Evolutionary conservation across 192 early-diverging fungal species (phyloP), one percentile per base, ranked within the genome.

Genomic region (Gonapodya sp.): DNA sequence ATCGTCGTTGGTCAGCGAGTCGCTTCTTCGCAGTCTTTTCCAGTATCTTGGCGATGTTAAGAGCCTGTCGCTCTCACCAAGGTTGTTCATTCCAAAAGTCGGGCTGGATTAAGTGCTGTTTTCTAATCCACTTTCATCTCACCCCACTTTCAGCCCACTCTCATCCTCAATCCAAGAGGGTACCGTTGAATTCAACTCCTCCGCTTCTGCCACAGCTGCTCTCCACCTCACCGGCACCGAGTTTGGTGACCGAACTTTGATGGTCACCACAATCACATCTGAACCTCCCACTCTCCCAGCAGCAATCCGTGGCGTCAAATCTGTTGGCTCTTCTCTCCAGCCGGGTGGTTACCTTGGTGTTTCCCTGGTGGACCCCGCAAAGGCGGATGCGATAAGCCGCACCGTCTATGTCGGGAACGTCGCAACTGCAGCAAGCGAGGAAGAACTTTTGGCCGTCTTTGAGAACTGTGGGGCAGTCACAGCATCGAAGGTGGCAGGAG

Each of bases 331-430:
- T 1, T 81, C 85, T 78, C 34, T 84, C 0, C 77, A 64, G 1
- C 87, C 88, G 0, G 79, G 85, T 36, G 86, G 90, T 33, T 88
- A 85, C 14, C 87, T 90, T 24, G 84, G 87, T 0, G 84, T 90
- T 8, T 81, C 89, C 36, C 88, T 89, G 24, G 83, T 88, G 64
- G 92, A 94, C 83, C 92, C 93, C 0, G 81, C 81, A 1, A 90
- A 92, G 80, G 91, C 92, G 0, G 92, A 94, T 36, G 93, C 94
- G 81, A 94, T 94, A 75, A 88, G 92, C 0, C 87, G 93, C 1
- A 94, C 94, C 0, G 82, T 94, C 0, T 94, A 94, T 73, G 91
- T 93, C 36, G 94, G 94, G 35, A 94, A 93, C 83, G 89, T 94
- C 18, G 83, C 87, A 33, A 79, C 84, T 1, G 77, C 81, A 8